These are phyloP conservation scores for Phoma sp. DNA, from an alignment of 2,329 filamentous ascomycete species.

Conservation along the genomic window DNA sequence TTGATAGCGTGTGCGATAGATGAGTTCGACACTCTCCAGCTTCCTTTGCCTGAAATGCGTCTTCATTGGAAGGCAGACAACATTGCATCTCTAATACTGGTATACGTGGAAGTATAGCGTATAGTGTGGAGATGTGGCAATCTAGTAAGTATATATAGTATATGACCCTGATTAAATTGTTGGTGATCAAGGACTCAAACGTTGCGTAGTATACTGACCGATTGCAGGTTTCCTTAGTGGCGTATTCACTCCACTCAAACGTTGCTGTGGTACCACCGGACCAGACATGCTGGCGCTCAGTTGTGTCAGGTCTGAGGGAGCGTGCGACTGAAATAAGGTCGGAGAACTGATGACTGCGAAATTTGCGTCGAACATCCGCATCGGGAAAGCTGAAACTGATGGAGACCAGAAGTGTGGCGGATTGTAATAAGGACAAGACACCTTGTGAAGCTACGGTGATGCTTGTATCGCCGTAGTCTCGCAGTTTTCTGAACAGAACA, in stretches of 20 bases:
- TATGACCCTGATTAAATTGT: background rate
- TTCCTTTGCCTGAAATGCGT: background rate
- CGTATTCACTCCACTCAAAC: background rate
- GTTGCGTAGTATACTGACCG: background rate
- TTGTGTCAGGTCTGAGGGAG: background rate
- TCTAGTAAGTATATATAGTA: slow-evolving; percentile 9
- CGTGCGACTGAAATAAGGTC: background rate
- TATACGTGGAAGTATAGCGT: background rate
- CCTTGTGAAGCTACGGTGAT: background rate
- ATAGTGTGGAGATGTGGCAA: background rate
- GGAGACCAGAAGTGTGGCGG: slow-evolving; percentile 4
- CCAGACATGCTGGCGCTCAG: background rate
- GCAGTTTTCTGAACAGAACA: background rate
- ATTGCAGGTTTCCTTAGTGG: background rate
- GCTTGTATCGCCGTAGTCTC: background rate
- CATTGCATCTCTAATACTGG: slow-evolving; percentile 3
- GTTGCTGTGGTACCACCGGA: too few relatives aligned
- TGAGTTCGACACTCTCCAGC: background rate
- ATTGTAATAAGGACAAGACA: background rate
- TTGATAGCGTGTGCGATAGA: background rate
- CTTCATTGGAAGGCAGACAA: slow-evolving; percentile 1
- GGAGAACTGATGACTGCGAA: background rate
- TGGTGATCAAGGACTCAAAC: background rate
- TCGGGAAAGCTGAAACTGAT: slow-evolving; percentile 3
- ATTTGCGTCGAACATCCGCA: background rate